Base-by-base conservation (phyloP, 176 grass and related monocot genomes). In the Eleusine indica region DNA sequence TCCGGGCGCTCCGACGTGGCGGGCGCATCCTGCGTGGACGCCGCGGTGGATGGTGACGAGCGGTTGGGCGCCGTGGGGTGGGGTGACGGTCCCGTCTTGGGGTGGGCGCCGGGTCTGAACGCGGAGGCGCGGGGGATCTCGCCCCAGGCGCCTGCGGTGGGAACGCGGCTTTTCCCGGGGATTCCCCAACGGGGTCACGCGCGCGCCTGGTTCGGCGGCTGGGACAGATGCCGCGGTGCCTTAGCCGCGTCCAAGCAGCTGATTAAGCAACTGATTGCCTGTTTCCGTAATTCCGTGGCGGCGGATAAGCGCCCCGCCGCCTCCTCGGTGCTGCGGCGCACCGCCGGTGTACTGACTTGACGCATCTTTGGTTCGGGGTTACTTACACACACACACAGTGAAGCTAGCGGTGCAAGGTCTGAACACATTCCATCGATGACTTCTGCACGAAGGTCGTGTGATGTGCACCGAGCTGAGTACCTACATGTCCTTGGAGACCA, bases 131-230 rank as follows among this genome's bases (percentile, higher is more conserved):
- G 78, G 66, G 70, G 74, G 74, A 83, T 86, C 79, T 86, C 66
- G 68, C 0, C 6, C 47, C 8, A 7, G 79, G 9, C 47, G 73
- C 16, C 40, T 47, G 60, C 64, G 7, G 80, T 90, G 84, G 84
- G 88, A 87, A 90, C 84, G 80, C 84, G 80, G 69, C 74, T 79
- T 87, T 87, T 90, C 53, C 16, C 5, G 35, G 41, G 80, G 84
- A 90, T 90, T 87, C 88, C 38, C 80, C 68, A 9, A 11, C 48
- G 73, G 17, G 14, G 4, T 28, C 64, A 64, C 76, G 49, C 66
- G 16, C 44, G 48, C 76, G 82, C 62, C 7, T 38, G 43, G 17
- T 68, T 51, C 38, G 41, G 79, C 35, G 49, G 78, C 66, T 25
- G 77, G 17, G 43, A 66, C 61, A 63, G 40, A 2, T 16, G 19